These are phyloP conservation scores for Suhomyces guaymorum DNA, from an alignment of 1,139 yeast species.

Conservation along the genomic window DNA sequence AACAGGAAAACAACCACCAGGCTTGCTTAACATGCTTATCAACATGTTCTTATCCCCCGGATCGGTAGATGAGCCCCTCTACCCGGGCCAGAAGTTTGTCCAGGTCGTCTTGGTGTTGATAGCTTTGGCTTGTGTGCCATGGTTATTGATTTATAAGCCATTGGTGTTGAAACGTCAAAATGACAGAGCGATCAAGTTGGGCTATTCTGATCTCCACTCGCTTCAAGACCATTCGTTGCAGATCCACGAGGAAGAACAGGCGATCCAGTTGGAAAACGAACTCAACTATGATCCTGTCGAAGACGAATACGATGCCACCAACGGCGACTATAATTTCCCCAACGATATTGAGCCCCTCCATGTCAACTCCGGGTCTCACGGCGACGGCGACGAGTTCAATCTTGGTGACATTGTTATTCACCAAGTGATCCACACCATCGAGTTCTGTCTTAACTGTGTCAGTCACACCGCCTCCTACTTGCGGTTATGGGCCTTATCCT, in stretches of 20 bases:
- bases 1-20: conserved; percentile 79
- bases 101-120: conserved; percentile 72
- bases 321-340: conserved; percentile 40
- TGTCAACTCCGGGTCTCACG: conserved; percentile 23
- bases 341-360: conserved; percentile 50
- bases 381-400: conserved; percentile 54
- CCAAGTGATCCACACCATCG: conserved; percentile 97
- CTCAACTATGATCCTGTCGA: conserved; percentile 16
- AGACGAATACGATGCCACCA: conserved; percentile 34
- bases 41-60: conserved; percentile 97
- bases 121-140: conserved; percentile 91
- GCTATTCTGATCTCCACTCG: conserved; percentile 39
- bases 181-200: conserved; percentile 28
- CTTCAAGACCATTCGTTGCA: conserved; percentile 35
- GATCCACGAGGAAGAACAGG: conserved; percentile 35
- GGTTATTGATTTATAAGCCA: conserved; percentile 91
- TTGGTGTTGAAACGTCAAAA: conserved; percentile 48
- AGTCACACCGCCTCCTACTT: conserved; percentile 97
- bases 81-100: conserved; percentile 78
- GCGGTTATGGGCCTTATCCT: conserved; percentile 94
- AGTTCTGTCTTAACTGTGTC: conserved; percentile 94
- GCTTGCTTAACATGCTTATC: conserved; percentile 89
- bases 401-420: conserved; percentile 95
- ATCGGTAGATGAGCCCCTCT: conserved; percentile 74
- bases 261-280: conserved; percentile 28